phyloP scores from a whole-genome alignment of 1,284 basidiomycete species.

The Chiua sp. region DNA sequence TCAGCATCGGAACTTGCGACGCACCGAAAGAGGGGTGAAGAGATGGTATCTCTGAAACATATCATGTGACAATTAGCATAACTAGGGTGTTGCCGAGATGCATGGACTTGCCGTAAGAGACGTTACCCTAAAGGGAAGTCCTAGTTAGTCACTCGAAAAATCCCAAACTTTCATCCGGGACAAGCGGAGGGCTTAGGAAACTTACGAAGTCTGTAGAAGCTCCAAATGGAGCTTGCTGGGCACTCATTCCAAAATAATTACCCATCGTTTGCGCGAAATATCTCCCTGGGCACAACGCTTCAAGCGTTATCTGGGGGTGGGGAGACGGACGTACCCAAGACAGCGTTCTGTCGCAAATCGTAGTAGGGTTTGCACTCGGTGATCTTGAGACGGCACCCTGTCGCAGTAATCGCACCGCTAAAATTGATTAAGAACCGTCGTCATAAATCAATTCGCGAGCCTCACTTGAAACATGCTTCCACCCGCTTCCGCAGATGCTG shows the following conservation, averaged over 20 bases:
- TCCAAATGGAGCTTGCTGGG: slow-evolving; percentile 40
- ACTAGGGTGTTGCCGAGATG: slow-evolving; percentile 12
- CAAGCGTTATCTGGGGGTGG: neutral
- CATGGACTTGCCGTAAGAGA: slow-evolving; percentile 61
- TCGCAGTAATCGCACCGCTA: slow-evolving; percentile 75
- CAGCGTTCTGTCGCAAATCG: slow-evolving; percentile 67
- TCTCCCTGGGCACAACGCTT: slow-evolving; percentile 40
- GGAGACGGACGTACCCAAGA: slow-evolving; percentile 50
- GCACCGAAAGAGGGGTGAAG: slow-evolving; percentile 68
- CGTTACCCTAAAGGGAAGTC: slow-evolving; percentile 57
- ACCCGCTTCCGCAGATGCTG: slow-evolving; percentile 54
- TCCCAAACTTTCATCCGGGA: neutral
- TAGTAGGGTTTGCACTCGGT: slow-evolving; percentile 46
- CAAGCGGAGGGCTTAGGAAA: slow-evolving; percentile 12
- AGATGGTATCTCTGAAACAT: slow-evolving; percentile 57
- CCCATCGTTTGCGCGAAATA: slow-evolving; percentile 50
- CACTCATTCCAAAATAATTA: slow-evolving; percentile 45
- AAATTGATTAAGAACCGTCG: slow-evolving; percentile 6
- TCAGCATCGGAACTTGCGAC: slow-evolving; percentile 11
- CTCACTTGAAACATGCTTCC: slow-evolving; percentile 62
- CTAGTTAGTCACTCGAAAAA: slow-evolving; percentile 13
- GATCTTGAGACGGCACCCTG: slow-evolving; percentile 66
- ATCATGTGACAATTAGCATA: slow-evolving; percentile 12
- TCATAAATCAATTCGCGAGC: neutral
- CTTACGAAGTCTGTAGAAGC: slow-evolving; percentile 74